Base-by-base conservation (phyloP, 768 basidiomycete species). In the Trametes gibbosa region DNA sequence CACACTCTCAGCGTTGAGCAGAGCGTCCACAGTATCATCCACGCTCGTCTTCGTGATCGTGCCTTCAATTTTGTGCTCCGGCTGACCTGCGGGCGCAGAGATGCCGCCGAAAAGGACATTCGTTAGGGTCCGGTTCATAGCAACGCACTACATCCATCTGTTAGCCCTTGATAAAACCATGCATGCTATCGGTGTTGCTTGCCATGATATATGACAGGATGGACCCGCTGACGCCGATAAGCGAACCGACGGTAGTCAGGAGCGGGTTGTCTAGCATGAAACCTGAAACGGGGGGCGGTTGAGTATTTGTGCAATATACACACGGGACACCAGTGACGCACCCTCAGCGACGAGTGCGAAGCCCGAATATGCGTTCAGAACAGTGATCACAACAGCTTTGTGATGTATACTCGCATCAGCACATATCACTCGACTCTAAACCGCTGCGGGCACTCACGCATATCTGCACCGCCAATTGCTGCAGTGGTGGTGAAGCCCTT, bases 161-260 rank as follows among this genome's bases (percentile, higher is more conserved):
- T 55, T 53, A 60, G 59, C 21, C 24, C n/a, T 5, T n/a, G 23
- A 16, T 14, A 16, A 14, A 5, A 32, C 5, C 29, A 32, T 32
- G 23, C 17, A 46, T 39, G 5, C n/a, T 9, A n/a, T 46, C 21
- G 9, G 19, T n/a, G 32, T 42, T 25, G 59, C 81, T 63, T 65
- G 91, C 92, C 92, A 94, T 95, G 69, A 95, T 93, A 66, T 95
- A 94, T 12, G 90, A 92, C 49, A 95, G 80, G 68, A 95, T 95
- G 14, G 90, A 92, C 48, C 92, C 92, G 72, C 89, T 90, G 68
- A 94, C 92, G 39, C 92, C 92, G 58, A 95, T 95, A 48, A 95
- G 74, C 21, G 92, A 88, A 16, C 92, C 92, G 35, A 95, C 83
- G 0, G 89, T 90, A 1, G 90, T 90, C 45, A 94, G 74, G 12